A percentile compares a stretch with the other conserved stretches of the same genome.
These are phyloP conservation scores for Talaromyces wortmannii DNA, from an alignment of 495 filamentous ascomycete species.

Conservation along the genomic window DNA sequence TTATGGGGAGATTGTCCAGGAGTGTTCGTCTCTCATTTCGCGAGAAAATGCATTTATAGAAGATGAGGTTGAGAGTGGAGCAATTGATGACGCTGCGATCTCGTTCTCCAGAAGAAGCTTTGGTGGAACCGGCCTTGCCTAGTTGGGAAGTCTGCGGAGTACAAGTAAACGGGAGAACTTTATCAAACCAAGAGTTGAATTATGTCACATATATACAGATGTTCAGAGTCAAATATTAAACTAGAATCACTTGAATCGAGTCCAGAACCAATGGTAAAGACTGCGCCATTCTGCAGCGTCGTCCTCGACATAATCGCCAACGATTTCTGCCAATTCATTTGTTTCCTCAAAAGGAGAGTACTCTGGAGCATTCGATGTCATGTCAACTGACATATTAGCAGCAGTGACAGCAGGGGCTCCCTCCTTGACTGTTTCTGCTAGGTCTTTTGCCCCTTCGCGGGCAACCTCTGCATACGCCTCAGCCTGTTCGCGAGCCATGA, in stretches of 20 bases:
- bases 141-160: no score
- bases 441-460: conserved; percentile 33
- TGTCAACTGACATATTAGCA: conserved; percentile 25
- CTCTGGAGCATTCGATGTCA: conserved; percentile 17
- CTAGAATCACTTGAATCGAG: conserved; percentile 6
- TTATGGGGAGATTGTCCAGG: background rate
- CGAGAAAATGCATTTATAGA: background rate
- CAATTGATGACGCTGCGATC: no score
- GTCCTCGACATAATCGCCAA: conserved; percentile 41
- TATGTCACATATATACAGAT: no score
- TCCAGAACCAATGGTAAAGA: conserved; percentile 43
- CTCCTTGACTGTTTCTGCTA: conserved; percentile 24
- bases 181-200: no score
- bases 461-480: conserved; percentile 37
- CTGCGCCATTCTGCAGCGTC: conserved; percentile 33
- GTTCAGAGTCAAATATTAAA: no score
- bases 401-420: conserved; percentile 18
- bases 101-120: no score
- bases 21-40: no score
- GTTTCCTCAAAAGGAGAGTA: conserved; percentile 14
- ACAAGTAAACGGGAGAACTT: no score
- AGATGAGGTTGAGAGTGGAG: background rate
- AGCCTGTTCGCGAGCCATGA: conserved; percentile 33
- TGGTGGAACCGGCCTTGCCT: no score
- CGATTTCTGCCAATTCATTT: conserved; percentile 40